These are phyloP conservation scores for Crithidia expoeki DNA, from an alignment of 208 protist species.

Conservation along the genomic window DNA sequence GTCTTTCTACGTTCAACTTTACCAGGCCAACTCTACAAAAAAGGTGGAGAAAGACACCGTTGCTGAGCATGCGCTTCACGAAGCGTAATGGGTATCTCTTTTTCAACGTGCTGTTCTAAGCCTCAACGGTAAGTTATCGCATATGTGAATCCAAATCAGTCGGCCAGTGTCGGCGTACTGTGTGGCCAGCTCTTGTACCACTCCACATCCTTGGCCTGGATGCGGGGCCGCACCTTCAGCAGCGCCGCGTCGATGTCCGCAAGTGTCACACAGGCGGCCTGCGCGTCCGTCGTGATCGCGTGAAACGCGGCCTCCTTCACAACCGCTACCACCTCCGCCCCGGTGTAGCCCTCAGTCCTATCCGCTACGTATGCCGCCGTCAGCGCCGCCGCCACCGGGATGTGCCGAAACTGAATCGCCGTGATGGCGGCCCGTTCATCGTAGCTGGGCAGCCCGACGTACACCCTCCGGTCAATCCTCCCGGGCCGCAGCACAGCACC, in stretches of 20 bases:
- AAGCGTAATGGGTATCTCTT: no score
- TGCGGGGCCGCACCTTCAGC: slow-evolving; percentile 57
- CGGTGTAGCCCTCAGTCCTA: slow-evolving; percentile 86
- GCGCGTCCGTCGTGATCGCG: slow-evolving; percentile 72
- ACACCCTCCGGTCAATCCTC: slow-evolving; percentile 92
- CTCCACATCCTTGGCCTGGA: slow-evolving; percentile 48
- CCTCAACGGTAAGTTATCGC: no score
- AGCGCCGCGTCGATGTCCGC: slow-evolving; percentile 69
- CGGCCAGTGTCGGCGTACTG: not conserved
- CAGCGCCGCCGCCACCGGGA: slow-evolving; percentile 63
- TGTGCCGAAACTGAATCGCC: slow-evolving; percentile 71
- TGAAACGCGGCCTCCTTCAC: slow-evolving; percentile 91
- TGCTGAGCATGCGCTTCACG: no score
- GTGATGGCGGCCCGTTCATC: slow-evolving; percentile 87
- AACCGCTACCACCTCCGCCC: slow-evolving; percentile 93
- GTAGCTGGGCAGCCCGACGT: slow-evolving; percentile 89
- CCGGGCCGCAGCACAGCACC: slow-evolving; percentile 92
- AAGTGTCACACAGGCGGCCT: slow-evolving; percentile 42
- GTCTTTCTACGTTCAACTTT: no score
- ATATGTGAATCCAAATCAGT: no score
- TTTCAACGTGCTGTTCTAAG: no score
- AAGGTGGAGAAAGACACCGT: no score
- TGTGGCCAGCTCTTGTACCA: slow-evolving; percentile 70
- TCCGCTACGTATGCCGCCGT: slow-evolving; percentile 56
- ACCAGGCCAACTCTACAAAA: no score